Percentiles rank a stretch among this genome's conserved stretches.
These are phyloP conservation scores for Eucalyptus paniculata DNA, from an alignment of 345 rosid species.

Conservation along the genomic window DNA sequence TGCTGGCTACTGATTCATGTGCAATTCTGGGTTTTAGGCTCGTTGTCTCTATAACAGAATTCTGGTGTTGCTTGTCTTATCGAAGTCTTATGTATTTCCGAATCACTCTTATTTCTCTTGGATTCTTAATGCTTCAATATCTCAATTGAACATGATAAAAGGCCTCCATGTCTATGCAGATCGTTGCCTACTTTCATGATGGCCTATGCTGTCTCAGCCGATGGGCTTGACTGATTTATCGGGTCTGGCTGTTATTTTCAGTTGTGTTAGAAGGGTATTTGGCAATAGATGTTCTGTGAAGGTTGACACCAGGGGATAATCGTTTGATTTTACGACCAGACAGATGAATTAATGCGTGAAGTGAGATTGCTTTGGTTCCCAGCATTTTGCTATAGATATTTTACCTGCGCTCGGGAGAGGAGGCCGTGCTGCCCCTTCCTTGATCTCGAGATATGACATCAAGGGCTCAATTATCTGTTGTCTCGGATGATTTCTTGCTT, in stretches of 20 bases:
- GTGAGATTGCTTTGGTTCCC: not conserved
- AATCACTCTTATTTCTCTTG: not conserved
- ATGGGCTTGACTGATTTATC: not conserved
- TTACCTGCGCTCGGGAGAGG: not conserved
- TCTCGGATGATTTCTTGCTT: not conserved
- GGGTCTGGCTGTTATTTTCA: not conserved
- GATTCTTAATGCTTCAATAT: not conserved
- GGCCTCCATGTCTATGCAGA: not conserved
- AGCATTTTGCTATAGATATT: not conserved
- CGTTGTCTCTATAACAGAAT: not conserved
- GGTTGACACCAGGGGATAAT: not conserved
- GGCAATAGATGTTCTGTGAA: not conserved
- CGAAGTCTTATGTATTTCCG: not conserved
- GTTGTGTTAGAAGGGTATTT: not conserved
- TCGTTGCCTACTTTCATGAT: not conserved
- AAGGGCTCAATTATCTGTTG: not conserved
- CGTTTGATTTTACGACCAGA: not conserved
- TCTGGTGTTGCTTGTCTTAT: not conserved
- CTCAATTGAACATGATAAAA: not conserved
- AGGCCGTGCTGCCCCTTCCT: not conserved
- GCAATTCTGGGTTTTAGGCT: not conserved
- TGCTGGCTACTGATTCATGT: constrained; percentile 7
- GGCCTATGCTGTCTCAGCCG: not conserved
- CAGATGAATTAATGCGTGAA: not conserved
- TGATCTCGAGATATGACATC: not conserved